Conservation (phyloP, 1,284 basidiomycete genomes). For the Ceratobasidium sp. region DNA sequence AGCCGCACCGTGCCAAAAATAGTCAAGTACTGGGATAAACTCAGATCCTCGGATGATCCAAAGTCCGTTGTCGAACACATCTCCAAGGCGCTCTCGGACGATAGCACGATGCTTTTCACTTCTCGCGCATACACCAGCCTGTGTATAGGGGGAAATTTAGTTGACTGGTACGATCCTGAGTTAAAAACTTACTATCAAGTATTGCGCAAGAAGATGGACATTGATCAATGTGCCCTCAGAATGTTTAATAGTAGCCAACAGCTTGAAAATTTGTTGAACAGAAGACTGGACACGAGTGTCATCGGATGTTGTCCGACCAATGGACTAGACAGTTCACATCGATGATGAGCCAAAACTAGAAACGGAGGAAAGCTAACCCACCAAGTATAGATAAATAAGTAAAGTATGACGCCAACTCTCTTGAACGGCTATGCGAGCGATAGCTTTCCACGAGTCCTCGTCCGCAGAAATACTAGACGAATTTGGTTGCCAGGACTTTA, state of each 20-base stretch:
- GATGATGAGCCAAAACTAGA: background rate
- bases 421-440: slow-evolving; percentile 7
- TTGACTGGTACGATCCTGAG: background rate
- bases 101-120: slow-evolving; percentile 7
- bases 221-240: background rate
- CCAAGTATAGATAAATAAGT: slow-evolving; percentile 26
- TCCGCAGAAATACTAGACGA: too few relatives aligned
- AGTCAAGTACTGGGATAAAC: background rate
- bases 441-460: background rate
- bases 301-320: slow-evolving; percentile 1
- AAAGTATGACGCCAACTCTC: slow-evolving; percentile 28
- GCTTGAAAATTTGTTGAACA: slow-evolving; percentile 12
- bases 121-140: slow-evolving; percentile 15
- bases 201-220: slow-evolving; percentile 9
- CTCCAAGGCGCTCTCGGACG: background rate
- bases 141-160: background rate
- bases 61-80: background rate
- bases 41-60: slow-evolving; percentile 6
- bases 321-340: background rate
- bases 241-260: background rate
- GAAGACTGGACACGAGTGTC: slow-evolving; percentile 3
- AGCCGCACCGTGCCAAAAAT: slow-evolving; percentile 24
- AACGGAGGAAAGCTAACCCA: background rate
- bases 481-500: too few relatives aligned
- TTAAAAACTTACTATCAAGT: slow-evolving; percentile 5